Conservation (phyloP, 495 filamentous ascomycete species). For the Eremomyces bilateralis region DNA sequence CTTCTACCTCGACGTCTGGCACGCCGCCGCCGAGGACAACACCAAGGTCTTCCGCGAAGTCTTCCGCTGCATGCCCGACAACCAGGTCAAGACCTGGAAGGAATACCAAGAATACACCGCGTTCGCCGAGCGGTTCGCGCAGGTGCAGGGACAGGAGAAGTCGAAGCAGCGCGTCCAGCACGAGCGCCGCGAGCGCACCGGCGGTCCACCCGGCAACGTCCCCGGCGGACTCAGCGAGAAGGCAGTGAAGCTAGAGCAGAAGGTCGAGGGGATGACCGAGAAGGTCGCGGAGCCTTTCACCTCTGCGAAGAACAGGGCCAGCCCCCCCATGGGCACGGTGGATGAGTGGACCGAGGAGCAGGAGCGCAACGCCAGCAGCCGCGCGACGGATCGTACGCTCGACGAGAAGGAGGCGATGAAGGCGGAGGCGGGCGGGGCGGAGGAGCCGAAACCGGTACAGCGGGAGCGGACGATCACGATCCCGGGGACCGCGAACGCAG, state of each 20-base stretch:
- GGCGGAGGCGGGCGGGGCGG: not conserved
- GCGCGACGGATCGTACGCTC: constrained; percentile 5
- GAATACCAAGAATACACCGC: constrained; percentile 76
- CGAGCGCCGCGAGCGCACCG: not conserved
- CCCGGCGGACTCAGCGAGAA: constrained; percentile 13
- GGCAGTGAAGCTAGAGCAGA: constrained; percentile 3
- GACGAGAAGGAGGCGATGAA: not conserved
- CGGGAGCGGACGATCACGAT: not conserved
- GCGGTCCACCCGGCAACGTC: constrained; percentile 6
- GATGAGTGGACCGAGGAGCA: constrained; percentile 20
- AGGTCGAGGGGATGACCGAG: constrained; percentile 8
- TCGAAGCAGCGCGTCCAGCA: not conserved
- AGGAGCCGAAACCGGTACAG: not conserved
- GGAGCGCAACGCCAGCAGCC: constrained; percentile 8
- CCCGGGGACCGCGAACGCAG: constrained; percentile 2
- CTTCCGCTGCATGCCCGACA: constrained; percentile 93
- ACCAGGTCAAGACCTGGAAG: constrained; percentile 78
- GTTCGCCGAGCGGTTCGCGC: constrained; percentile 25
- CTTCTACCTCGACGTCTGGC: constrained; percentile 81
- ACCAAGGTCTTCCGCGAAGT: constrained; percentile 81
- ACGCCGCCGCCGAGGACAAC: constrained; percentile 76
- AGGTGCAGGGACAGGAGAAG: not conserved
- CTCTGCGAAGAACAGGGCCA: constrained; percentile 14
- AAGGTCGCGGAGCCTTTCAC: constrained; percentile 13
- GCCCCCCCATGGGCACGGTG: constrained; percentile 25